These are phyloP conservation scores for Teunomyces tritomae DNA, from an alignment of 805 yeast species.

Conservation along the genomic window DNA sequence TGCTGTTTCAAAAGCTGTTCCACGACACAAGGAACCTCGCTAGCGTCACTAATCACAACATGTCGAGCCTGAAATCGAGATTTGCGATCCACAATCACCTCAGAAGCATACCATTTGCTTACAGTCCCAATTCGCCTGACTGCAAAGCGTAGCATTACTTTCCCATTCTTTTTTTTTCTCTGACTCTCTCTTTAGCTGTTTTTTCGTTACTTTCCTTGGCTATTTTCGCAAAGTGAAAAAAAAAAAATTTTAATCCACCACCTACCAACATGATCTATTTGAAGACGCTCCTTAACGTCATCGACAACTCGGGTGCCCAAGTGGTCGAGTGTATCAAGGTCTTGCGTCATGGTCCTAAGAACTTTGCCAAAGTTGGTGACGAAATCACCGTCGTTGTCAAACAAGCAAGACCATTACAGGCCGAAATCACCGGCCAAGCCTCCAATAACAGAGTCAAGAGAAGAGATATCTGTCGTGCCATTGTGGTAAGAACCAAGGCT, in stretches of 20 bases:
- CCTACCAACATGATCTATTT: constrained; percentile 68
- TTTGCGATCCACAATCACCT: constrained; percentile 44
- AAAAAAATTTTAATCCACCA: constrained; percentile 2
- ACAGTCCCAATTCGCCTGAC: background rate
- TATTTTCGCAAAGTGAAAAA: background rate
- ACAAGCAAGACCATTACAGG: constrained; percentile 76
- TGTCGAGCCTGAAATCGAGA: constrained; percentile 70
- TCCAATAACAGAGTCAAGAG: constrained; percentile 82
- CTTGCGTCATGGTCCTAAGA: constrained; percentile 80
- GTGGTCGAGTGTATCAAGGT: constrained; percentile 95
- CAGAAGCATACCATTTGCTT: constrained; percentile 29
- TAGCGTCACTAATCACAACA: constrained; percentile 32
- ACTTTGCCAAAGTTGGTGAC: constrained; percentile 85
- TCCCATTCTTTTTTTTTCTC: background rate
- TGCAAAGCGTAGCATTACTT: too few species aligned
- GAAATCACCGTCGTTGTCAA: constrained; percentile 92
- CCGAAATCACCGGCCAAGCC: constrained; percentile 69
- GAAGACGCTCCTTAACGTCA: constrained; percentile 82
- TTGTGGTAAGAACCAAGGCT: constrained; percentile 89
- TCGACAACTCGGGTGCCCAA: constrained; percentile 95
- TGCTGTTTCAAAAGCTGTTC: constrained; percentile 41
- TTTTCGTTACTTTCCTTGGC: background rate
- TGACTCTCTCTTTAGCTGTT: background rate
- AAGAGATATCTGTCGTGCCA: constrained; percentile 95
- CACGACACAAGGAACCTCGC: constrained; percentile 45